Base-by-base conservation (phyloP, 192 early-diverging fungal genomes). In the Coemansia furcata region DNA sequence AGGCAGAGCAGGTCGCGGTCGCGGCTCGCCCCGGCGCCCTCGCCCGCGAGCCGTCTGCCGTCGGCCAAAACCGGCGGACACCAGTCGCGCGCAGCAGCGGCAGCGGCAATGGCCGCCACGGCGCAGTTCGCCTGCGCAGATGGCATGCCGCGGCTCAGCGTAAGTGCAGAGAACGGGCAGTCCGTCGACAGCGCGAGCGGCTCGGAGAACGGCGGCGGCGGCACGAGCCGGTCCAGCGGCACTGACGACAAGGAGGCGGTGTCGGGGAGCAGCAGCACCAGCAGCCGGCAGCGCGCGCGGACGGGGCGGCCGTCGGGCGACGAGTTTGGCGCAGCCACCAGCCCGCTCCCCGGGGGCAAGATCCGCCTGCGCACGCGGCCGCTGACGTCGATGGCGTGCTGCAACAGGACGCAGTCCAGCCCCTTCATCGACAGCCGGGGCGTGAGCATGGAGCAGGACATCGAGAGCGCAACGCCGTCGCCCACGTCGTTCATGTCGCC, bases 361-460 rank as follows among this genome's bases (percentile, higher is more conserved):
- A 75, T 81, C 44, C 69, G 69, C 9, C 74, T 81, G 26, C 78
- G 78, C 61, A 81, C 78, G 21, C 70, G 78, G 29, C 78, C 78
- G 9, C 60, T 81, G 37, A 81, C 78, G 7, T 68, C 78, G 11
- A 68, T 69, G 32, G 66, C 71, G 0, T 71, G 59, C 61, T 46
- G 68, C 44, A 54, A 42, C 15, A 67, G 70, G 15, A 69, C 62
- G 42, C 19, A 40, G 30, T 71, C 69, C 36, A 77, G 69, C 42
- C 61, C 69, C 4, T 39, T 77, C 3, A 50, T 71, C 14, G 66
- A 65, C 38, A 54, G 32, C 5, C 61, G 44, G 55, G 60, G 44
- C 29, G 47, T 35, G n/a, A 61, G 32, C 23, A 21, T 33, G 38
- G 69, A 29, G 54, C 54, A 55, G 6, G 14, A 55, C 30, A 55